A percentile compares a stretch with the other conserved stretches of the same genome.
Evolutionary conservation across 768 basidiomycete genomes (phyloP).

Genomic region (Cantharellus cinnabarinus): DNA sequence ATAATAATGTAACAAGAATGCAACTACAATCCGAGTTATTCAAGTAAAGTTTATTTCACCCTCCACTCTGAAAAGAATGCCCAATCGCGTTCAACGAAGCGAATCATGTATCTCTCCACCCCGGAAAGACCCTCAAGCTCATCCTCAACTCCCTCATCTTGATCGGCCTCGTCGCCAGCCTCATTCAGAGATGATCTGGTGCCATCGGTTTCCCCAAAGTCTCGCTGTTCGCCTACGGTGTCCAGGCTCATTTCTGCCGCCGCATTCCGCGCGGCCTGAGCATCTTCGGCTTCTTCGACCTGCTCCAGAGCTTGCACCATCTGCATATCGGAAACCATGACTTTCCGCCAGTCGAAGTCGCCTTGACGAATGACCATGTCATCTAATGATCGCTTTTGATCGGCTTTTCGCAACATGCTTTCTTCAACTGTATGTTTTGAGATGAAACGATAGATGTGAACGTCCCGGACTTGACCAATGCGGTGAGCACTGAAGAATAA

Average conservation of each 20-base stretch:
- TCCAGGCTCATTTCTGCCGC: slow-evolving; percentile 53
- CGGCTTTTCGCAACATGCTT: slow-evolving; percentile 90
- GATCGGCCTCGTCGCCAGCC: slow-evolving; percentile 23
- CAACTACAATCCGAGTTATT: too few relatives aligned
- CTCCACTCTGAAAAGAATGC: slow-evolving; percentile 61
- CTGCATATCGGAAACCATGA: slow-evolving; percentile 41
- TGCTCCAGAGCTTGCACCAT: slow-evolving; percentile 60
- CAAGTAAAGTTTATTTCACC: slow-evolving; percentile 11
- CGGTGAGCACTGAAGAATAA: slow-evolving; percentile 16
- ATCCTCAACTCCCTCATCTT: slow-evolving; percentile 16
- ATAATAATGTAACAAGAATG: too few relatives aligned
- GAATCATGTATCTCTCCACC: slow-evolving; percentile 70
- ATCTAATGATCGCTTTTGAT: slow-evolving; percentile 86
- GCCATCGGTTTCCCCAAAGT: slow-evolving; percentile 37
- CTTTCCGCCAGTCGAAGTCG: slow-evolving; percentile 82
- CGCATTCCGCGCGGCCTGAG: slow-evolving; percentile 58
- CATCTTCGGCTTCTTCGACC: slow-evolving; percentile 78
- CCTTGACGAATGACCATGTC: slow-evolving; percentile 83
- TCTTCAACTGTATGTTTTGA: slow-evolving; percentile 85
- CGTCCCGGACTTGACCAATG: slow-evolving; percentile 49
- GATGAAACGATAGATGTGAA: slow-evolving; percentile 90
- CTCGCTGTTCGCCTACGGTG: slow-evolving; percentile 52
- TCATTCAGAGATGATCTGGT: slow-evolving; percentile 16
- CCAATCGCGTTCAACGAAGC: slow-evolving; percentile 37
- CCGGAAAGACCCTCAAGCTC: slow-evolving; percentile 41